phyloP scores from a whole-genome alignment of 495 filamentous ascomycete genomes.

The Penicillium roqueforti region DNA sequence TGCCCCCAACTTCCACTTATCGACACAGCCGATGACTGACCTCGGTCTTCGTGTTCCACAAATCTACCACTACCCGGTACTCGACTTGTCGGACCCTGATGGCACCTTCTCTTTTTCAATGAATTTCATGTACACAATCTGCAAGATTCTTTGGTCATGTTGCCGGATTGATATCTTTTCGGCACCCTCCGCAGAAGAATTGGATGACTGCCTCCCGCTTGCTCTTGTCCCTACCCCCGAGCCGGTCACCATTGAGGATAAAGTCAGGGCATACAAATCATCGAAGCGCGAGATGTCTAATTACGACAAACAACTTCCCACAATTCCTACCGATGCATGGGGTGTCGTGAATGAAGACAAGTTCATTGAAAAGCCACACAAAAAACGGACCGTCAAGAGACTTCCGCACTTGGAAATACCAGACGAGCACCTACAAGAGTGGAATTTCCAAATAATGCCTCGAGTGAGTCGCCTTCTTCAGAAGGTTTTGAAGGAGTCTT shows the following conservation, averaged over 20 bases:
- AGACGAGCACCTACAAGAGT: constrained; percentile 60
- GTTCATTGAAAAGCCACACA: constrained; percentile 28
- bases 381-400: constrained; percentile 44
- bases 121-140: constrained; percentile 47
- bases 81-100: constrained; percentile 45
- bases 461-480: constrained; percentile 65
- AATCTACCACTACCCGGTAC: constrained; percentile 46
- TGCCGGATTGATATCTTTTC: constrained; percentile 45
- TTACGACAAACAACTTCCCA: constrained; percentile 22
- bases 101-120: constrained; percentile 46
- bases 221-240: constrained; percentile 41
- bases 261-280: constrained; percentile 17
- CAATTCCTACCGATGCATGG: constrained; percentile 25
- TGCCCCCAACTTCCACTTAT: constrained; percentile 61
- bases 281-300: constrained; percentile 15
- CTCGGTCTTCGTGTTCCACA: constrained; percentile 41
- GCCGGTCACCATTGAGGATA: constrained; percentile 24
- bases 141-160: constrained; percentile 43
- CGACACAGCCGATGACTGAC: constrained; percentile 53
- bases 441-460: constrained; percentile 67
- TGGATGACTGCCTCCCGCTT: constrained; percentile 45
- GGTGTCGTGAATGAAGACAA: constrained; percentile 24
- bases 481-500: constrained; percentile 54
- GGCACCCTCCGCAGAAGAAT: constrained; percentile 40
- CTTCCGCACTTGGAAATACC: constrained; percentile 49